Base-by-base conservation (phyloP, 306 rosid genomes). In the Alnus glutinosa region DNA sequence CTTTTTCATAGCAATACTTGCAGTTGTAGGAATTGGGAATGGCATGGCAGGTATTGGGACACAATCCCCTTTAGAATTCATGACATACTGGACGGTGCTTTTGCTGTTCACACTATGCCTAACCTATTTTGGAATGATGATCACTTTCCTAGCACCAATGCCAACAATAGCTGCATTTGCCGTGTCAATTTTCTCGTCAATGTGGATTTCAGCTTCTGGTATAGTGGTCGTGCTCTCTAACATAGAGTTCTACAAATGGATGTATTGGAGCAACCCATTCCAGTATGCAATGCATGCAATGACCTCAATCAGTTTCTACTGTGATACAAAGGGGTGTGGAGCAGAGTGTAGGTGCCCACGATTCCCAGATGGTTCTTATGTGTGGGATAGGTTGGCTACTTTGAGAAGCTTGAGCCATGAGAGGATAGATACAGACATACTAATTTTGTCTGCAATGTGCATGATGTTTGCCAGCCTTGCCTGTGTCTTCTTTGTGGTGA, bases 281-380 rank as follows among this genome's bases (percentile, higher is more conserved):
- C 58, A 75, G 13, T 15, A 28, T 46, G 70, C 55, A 75, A 46
- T 75, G 78, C 59, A 75, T 23, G 78, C 52, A 42, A 42, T 23
- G 78, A 74, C 78, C 67, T 57, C 70, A 23, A 19, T 75, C 70
- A 75, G 57, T 58, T 75, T 75, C 50, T 58, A 75, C 7, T 7
- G 78, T 13, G 16, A 42, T 44, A 75, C 39, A 42, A 8, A 19
- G n/a, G 39, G 51, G 39, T 48, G 37, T 75, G 18, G 54, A 44
- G 42, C 51, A 23, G 28, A 46, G 7, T 15, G 57, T 44, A 59
- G 61, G 16, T 75, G 71, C 57, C 32, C 58, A 2, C 9, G 19
- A 46, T 75, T 75, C 12, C 78, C 70, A 75, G 71, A 75, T 59
- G 78, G 78, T 47, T 59, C 78, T 28, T 42, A 28, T 58, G 57